phyloP scores from a whole-genome alignment of 2,329 filamentous ascomycete genomes.

The Cladorrhinum sp. region DNA sequence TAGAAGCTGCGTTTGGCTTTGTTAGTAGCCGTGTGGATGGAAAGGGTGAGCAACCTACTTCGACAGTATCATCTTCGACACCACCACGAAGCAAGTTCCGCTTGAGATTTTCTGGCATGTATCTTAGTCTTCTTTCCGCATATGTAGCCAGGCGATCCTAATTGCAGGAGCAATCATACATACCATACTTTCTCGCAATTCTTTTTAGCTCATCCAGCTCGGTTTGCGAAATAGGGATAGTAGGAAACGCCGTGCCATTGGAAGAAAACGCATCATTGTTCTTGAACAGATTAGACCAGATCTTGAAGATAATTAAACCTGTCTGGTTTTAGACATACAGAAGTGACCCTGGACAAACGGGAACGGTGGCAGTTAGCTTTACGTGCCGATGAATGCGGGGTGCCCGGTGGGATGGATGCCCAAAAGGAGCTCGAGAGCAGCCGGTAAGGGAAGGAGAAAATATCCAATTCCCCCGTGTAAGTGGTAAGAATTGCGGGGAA shows the following conservation, averaged over 20 bases:
- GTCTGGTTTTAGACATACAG: conserved; percentile 38
- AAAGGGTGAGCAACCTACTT: conserved; percentile 34
- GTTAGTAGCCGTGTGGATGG: conserved; percentile 12
- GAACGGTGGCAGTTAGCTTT: conserved; percentile 16
- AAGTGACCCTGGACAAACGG: conserved; percentile 40
- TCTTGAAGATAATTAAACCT: background rate
- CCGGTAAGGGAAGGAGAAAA: background rate
- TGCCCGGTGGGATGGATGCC: background rate
- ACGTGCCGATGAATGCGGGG: conserved; percentile 2
- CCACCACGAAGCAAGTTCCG: conserved; percentile 51
- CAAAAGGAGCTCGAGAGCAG: background rate
- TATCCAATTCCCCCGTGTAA: background rate
- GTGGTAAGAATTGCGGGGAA: background rate
- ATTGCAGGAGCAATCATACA: background rate
- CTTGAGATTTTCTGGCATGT: conserved; percentile 40
- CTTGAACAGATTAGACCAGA: conserved; percentile 2
- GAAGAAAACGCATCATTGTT: conserved; percentile 28
- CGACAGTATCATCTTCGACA: conserved; percentile 45
- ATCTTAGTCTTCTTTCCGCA: background rate
- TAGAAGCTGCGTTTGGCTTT: conserved; percentile 23
- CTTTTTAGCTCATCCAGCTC: conserved; percentile 62
- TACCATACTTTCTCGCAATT: conserved; percentile 54
- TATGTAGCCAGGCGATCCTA: background rate
- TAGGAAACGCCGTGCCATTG: conserved; percentile 25
- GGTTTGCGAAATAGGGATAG: conserved; percentile 52